phyloP scores from a whole-genome alignment of 345 rosid genomes.

The Gossypium ekmanianum region DNA sequence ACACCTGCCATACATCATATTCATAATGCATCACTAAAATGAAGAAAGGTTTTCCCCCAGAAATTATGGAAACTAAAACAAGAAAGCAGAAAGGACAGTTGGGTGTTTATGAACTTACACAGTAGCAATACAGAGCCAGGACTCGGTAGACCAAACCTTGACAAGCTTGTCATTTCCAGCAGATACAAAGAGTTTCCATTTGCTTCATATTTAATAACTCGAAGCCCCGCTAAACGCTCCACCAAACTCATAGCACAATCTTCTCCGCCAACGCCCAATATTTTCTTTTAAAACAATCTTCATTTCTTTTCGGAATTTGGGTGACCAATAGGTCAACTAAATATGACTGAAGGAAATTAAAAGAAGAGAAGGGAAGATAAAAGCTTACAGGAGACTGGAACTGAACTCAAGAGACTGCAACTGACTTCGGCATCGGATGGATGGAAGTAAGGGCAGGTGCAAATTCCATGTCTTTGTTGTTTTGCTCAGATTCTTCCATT shows the following conservation, averaged over 20 bases:
- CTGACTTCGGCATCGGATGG: constrained; percentile 65
- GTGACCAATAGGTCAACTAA: neutral
- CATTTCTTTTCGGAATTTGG: neutral
- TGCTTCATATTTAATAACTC: constrained; percentile 67
- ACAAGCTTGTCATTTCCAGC: constrained; percentile 90
- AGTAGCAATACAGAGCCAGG: constrained; percentile 66
- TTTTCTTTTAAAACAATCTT: neutral
- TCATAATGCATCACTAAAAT: constrained; percentile 2
- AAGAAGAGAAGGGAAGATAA: neutral
- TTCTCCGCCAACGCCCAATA: constrained; percentile 39
- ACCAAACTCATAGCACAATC: constrained; percentile 43
- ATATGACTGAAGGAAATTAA: no score
- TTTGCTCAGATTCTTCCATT: constrained; percentile 47
- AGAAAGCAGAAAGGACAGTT: neutral
- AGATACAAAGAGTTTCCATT: constrained; percentile 67
- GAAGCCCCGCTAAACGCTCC: constrained; percentile 54
- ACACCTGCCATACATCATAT: constrained; percentile 34
- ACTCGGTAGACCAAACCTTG: constrained; percentile 75
- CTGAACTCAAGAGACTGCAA: constrained; percentile 70
- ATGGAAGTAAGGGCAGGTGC: constrained; percentile 74
- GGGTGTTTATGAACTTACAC: constrained; percentile 44
- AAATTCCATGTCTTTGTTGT: constrained; percentile 49
- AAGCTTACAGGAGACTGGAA: constrained; percentile 64
- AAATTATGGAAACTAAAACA: no score
- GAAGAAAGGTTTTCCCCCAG: neutral